Percentiles rank a stretch among this genome's conserved stretches.
Conservation (phyloP, 2,329 filamentous ascomycete species). For the Fusarium sp. region DNA sequence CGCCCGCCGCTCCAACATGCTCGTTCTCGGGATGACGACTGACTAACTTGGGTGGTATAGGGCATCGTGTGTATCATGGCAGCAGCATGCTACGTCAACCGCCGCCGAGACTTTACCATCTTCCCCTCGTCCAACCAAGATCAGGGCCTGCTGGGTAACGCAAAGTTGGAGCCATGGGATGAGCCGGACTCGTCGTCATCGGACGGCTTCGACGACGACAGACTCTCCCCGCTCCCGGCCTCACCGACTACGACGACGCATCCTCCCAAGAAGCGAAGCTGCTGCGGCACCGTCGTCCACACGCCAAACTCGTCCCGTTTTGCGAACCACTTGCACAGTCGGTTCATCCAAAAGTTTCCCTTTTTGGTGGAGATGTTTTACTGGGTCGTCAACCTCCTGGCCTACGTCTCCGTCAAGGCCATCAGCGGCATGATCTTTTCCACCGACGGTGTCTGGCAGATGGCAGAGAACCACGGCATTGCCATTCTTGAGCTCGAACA, state of each 20-base stretch:
- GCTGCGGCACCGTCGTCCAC: constrained; percentile 64
- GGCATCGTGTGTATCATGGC: constrained; percentile 50
- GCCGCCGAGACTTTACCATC: constrained; percentile 46
- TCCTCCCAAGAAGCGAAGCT: constrained; percentile 65
- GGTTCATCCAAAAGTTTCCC: constrained; percentile 76
- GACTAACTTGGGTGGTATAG: constrained; percentile 28
- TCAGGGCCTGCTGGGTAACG: constrained; percentile 43
- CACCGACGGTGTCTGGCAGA: constrained; percentile 66
- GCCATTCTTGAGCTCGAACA: constrained; percentile 70
- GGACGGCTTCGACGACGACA: constrained; percentile 40
- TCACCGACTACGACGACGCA: constrained; percentile 46
- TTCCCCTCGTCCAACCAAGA: constrained; percentile 37
- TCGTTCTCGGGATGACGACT: background rate
- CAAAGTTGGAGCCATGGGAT: constrained; percentile 43
- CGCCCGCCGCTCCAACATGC: no score
- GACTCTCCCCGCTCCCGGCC: constrained; percentile 19
- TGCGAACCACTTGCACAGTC: constrained; percentile 71
- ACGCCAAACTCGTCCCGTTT: constrained; percentile 76
- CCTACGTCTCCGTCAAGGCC: constrained; percentile 63
- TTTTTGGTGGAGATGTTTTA: constrained; percentile 84
- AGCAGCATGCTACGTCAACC: constrained; percentile 50
- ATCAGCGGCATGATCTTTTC: constrained; percentile 53
- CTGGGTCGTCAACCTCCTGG: constrained; percentile 77
- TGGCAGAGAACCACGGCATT: constrained; percentile 70
- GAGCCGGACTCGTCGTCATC: constrained; percentile 29